Evolutionary conservation across 192 early-diverging fungal genomes (phyloP), one percentile per base, ranked within the genome.

Genomic region (Gonapodya prolifera): DNA sequence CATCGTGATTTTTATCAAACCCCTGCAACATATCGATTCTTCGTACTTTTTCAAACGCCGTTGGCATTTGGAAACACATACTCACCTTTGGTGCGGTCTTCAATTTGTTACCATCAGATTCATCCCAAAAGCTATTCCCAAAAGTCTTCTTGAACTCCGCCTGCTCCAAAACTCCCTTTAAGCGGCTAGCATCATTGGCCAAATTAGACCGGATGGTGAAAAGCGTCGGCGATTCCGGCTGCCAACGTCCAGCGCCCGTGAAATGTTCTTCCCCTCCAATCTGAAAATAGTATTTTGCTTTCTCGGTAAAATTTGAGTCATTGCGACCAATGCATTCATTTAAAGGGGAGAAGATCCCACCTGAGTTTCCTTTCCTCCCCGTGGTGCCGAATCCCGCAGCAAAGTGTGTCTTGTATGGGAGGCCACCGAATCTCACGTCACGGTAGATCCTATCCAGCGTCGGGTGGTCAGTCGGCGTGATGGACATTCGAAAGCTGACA

Each of bases 401-500:
- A 1, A 88, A 34, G 32, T 83, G 77, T 0, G 77, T 79, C 79
- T 91, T 91, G 78, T 91, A 91, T 0, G 88, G 89, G 16, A 79
- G 77, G 75, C 82, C 82, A 18, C 87, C 88, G 78, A 91, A 91
- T 1, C 89, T 80, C 2, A 91, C 75, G 76, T 91, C 89, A 2
- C 88, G 84, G 77, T 87, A 89, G 79, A 79, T 69, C 2, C 84
- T 35, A 32, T 76, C 77, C 18, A 28, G 18, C 69, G 28, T 69
- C 69, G 69, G 28, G 18, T 0, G 18, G 18, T 69, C 69, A 23
- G 69, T 18, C 31, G 2, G 71, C 71, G n/a, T 28, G n/a, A 31
- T 16, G 17, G 71, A 8, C 71, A 23, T 17, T 74, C n/a, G 23
- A n/a, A 31, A 13, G 76, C 35, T 45, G 34, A 35, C 17, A 70